Percentiles rank a stretch among this genome's conserved stretches.
Conservation (phyloP, 2,329 filamentous ascomycete species). For the Fusarium coicis region DNA sequence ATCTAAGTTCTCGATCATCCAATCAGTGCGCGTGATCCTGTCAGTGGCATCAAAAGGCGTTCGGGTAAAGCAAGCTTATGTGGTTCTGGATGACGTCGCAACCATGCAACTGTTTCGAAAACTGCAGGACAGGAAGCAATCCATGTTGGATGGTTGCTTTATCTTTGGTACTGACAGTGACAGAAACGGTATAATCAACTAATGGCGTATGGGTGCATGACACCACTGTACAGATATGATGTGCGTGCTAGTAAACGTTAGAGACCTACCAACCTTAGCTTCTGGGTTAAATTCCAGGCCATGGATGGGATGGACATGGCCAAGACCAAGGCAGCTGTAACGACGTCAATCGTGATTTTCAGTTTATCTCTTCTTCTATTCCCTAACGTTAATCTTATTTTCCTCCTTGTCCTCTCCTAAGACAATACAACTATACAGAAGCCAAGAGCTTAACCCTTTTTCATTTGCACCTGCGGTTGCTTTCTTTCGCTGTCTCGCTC, state of each 20-base stretch:
- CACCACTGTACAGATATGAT: conserved; percentile 34
- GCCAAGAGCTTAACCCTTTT: conserved; percentile 21
- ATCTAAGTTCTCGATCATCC: background rate
- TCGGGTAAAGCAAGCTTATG: conserved; percentile 39
- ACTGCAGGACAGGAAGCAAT: conserved; percentile 28
- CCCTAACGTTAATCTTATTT: background rate
- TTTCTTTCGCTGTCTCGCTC: conserved; percentile 31
- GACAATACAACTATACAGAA: conserved; percentile 7
- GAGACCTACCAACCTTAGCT: conserved; percentile 1
- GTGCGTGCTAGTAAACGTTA: conserved; percentile 19
- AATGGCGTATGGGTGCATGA: conserved; percentile 31
- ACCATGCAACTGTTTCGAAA: conserved; percentile 33
- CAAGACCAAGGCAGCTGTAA: conserved; percentile 22
- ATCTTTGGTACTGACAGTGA: conserved; percentile 2
- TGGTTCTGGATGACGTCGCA: conserved; percentile 41
- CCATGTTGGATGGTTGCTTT: conserved; percentile 13
- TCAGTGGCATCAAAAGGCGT: conserved; percentile 14
- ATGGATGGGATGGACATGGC: conserved; percentile 7
- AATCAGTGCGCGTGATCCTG: conserved; percentile 20
- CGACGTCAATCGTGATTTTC: conserved; percentile 27
- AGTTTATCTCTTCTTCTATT: conserved; percentile 16
- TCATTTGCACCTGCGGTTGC: background rate
- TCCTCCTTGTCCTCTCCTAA: background rate
- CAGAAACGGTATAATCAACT: conserved; percentile 9
- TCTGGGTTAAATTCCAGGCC: conserved; percentile 27